These are phyloP conservation scores for Butyriboletus loyo DNA, from an alignment of 768 basidiomycete species.

Conservation along the genomic window DNA sequence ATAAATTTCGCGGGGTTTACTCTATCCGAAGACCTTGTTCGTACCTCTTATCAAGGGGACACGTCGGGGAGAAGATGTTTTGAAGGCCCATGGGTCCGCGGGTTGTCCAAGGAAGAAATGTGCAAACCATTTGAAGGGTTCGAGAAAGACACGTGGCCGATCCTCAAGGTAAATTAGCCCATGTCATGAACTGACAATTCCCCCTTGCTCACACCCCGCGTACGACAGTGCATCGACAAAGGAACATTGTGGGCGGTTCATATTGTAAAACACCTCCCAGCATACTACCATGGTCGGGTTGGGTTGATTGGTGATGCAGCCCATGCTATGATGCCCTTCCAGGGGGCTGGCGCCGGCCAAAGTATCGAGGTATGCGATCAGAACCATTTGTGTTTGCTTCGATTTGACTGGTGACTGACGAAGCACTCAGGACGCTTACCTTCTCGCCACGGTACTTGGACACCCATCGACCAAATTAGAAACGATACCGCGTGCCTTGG, in stretches of 20 bases:
- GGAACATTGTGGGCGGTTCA: slow-evolving; percentile 65
- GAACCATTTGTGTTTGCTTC: not conserved
- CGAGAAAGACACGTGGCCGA: slow-evolving; percentile 57
- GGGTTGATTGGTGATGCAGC: slow-evolving; percentile 45
- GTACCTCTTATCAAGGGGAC: slow-evolving; percentile 36
- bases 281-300: slow-evolving; percentile 53
- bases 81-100: slow-evolving; percentile 46
- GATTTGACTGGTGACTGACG: not conserved
- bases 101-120: slow-evolving; percentile 45
- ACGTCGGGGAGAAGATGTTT: slow-evolving; percentile 15
- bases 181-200: not conserved
- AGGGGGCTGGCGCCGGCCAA: slow-evolving; percentile 44
- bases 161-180: slow-evolving; percentile 46
- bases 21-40: slow-evolving; percentile 48
- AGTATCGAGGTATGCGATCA: slow-evolving; percentile 38
- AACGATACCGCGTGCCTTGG: slow-evolving; percentile 41
- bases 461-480: slow-evolving; percentile 35
- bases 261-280: slow-evolving; percentile 47
- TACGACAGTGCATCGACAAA: slow-evolving; percentile 47
- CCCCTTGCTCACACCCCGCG: not conserved
- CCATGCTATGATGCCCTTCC: slow-evolving; percentile 41
- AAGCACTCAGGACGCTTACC: slow-evolving; percentile 32
- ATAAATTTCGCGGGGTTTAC: slow-evolving; percentile 65
- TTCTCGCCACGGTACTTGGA: slow-evolving; percentile 40
- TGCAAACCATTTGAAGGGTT: slow-evolving; percentile 44